Base-by-base conservation (phyloP, 2,329 filamentous ascomycete genomes). In the Sclerotinia spermophila region DNA sequence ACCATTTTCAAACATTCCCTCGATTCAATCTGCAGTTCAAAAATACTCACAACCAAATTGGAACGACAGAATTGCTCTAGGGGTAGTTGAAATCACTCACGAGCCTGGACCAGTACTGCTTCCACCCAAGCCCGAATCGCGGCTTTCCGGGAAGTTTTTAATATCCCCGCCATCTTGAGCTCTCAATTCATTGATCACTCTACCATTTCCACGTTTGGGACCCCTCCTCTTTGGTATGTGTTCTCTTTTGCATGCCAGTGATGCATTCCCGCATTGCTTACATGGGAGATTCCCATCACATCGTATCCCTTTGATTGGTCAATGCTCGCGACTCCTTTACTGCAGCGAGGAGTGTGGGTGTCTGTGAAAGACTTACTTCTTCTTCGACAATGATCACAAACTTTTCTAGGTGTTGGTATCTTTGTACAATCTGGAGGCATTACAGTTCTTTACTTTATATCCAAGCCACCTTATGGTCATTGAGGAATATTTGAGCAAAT, bases 191-290 rank as follows among this genome's bases (percentile, higher is more conserved):
- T 87, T 87, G 71, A 90, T 87, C 55, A 90, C 86, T 74, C 88
- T 86, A 45, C 87, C 87, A 72, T 86, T 84, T 65, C 86, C 87
- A 40, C 86, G 85, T 76, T 89, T 90, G 19, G 87, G 87, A 3
- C 87, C 87, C 74, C 89, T 86, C 79, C 89, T 89, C 78, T 87
- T 86, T 21, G 87, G 87, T 58, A 90, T 84, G 75, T 88, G 86
- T 75, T 89, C 88, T 78, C 88, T 87, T 74, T 87, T 89, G 81
- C 87, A 90, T n/a, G 81, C 83, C 72, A 90, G 82, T 35, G 85
- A 84, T 42, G 87, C 86, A 71, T 85, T 84, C 68, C 83, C 79
- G 78, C 87, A 90, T 76, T 89, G 88, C 79, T 87, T 86, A 81
- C 87, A 90, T 6, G 87, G 86, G 64, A 80, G 81, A 67, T 80